Evolutionary conservation across 768 basidiomycete species (phyloP).

Genomic region (Boletales sp.): DNA sequence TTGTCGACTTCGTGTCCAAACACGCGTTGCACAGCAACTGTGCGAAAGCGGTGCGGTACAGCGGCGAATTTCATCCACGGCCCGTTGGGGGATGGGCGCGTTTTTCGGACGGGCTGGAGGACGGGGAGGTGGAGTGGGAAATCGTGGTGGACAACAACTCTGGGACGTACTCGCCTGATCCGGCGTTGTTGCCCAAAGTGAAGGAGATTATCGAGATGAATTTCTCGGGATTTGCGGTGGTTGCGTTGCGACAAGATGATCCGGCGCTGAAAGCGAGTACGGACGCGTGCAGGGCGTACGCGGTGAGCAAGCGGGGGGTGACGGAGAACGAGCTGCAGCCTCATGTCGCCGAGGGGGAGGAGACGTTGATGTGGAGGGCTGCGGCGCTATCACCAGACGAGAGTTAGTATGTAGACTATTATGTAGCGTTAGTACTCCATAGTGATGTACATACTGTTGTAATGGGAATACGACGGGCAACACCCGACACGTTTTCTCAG

Average conservation of each 20-base stretch:
- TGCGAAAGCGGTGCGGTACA: constrained; percentile 60
- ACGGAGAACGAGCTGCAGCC: constrained; percentile 61
- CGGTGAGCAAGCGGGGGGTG: constrained; percentile 56
- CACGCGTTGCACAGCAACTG: constrained; percentile 84
- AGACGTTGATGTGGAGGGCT: constrained; percentile 37
- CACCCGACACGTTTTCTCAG: constrained; percentile 36
- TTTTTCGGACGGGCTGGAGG: constrained; percentile 53
- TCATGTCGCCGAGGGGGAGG: constrained; percentile 51
- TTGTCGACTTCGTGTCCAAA: constrained; percentile 83
- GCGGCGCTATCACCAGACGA: not conserved
- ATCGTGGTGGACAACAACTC: constrained; percentile 83
- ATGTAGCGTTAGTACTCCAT: too few relatives aligned
- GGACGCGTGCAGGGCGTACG: constrained; percentile 68
- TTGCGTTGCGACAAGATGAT: constrained; percentile 54
- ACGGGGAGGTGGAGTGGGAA: constrained; percentile 68
- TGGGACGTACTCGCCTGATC: constrained; percentile 80
- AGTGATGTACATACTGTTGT: too few relatives aligned
- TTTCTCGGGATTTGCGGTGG: constrained; percentile 60
- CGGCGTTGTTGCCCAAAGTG: constrained; percentile 54
- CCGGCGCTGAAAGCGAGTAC: constrained; percentile 52
- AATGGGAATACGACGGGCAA: constrained; percentile 26
- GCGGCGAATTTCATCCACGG: constrained; percentile 77
- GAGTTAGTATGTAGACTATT: not conserved
- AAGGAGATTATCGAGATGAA: constrained; percentile 67
- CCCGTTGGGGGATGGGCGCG: constrained; percentile 64